Evolutionary conservation across 768 basidiomycete species (phyloP).

Genomic region (Podaxis mareebaensis): DNA sequence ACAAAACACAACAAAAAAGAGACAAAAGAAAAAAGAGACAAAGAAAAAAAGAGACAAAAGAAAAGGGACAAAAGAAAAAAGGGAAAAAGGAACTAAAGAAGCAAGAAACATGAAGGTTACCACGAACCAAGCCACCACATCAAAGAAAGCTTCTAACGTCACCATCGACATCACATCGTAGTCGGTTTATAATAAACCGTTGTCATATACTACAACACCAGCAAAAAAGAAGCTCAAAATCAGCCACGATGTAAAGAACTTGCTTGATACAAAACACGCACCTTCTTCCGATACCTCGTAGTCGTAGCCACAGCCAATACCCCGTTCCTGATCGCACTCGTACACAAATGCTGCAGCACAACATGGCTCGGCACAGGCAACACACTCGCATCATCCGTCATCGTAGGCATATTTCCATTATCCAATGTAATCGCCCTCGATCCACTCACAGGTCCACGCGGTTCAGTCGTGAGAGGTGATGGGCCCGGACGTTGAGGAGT

Average conservation of each 20-base stretch:
- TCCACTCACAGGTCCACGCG: conserved; percentile 20
- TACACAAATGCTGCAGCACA: conserved; percentile 91
- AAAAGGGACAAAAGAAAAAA: not conserved
- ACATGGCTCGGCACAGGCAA: conserved; percentile 93
- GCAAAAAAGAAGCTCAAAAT: conserved; percentile 15
- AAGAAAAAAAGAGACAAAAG: too few species aligned
- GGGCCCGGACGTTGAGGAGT: conserved; percentile 4
- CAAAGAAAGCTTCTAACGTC: not conserved
- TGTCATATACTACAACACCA: conserved; percentile 66
- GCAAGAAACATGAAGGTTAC: not conserved
- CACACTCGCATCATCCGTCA: conserved; percentile 87
- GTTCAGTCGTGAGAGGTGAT: conserved; percentile 2
- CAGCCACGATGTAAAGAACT: conserved; percentile 3
- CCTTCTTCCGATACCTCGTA: conserved; percentile 90
- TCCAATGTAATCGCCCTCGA: conserved; percentile 37
- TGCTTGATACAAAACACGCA: conserved; percentile 31
- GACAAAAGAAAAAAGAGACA: too few species aligned
- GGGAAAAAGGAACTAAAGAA: not conserved
- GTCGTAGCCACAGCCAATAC: conserved; percentile 92
- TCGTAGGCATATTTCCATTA: conserved; percentile 37
- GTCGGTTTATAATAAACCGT: conserved; percentile 57
- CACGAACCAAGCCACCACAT: not conserved
- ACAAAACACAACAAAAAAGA: not conserved
- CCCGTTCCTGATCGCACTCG: conserved; percentile 92
- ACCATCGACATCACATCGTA: conserved; percentile 12